These are phyloP conservation scores for Sugiyamaella floridensis DNA, from an alignment of 805 yeast genomes.

Conservation along the genomic window DNA sequence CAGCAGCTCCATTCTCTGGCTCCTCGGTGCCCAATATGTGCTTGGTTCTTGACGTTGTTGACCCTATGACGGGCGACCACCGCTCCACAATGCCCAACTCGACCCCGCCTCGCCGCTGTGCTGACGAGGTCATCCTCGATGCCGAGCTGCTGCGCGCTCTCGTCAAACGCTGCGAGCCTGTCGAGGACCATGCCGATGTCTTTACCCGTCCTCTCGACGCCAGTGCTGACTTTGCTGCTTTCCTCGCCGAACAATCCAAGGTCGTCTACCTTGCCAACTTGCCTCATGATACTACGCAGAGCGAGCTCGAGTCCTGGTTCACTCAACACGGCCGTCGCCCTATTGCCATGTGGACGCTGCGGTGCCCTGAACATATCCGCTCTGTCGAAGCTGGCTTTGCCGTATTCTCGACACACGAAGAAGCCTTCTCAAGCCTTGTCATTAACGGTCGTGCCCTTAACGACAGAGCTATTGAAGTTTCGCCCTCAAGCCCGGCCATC, in stretches of 20 bases:
- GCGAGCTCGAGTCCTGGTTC: constrained; percentile 88
- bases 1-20: constrained; percentile 29
- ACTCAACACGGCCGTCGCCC: constrained; percentile 82
- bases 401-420: constrained; percentile 77
- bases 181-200: constrained; percentile 46
- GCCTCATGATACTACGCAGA: constrained; percentile 81
- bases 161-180: constrained; percentile 41
- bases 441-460: constrained; percentile 73
- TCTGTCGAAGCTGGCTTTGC: constrained; percentile 71
- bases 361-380: constrained; percentile 49
- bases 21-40: constrained; percentile 34
- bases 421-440: constrained; percentile 68
- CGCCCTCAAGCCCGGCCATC: constrained; percentile 73
- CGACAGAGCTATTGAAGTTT: constrained; percentile 74
- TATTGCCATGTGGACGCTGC: constrained; percentile 81
- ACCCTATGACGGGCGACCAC: constrained; percentile 6
- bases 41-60: constrained; percentile 42
- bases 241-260: constrained; percentile 63
- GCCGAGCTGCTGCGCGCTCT: constrained; percentile 23
- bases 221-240: constrained; percentile 61
- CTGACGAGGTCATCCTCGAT: constrained; percentile 2
- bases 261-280: constrained; percentile 75
- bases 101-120: constrained; percentile 10
- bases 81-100: constrained; percentile 8
- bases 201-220: constrained; percentile 71